These are phyloP conservation scores for Ballota nigra DNA, from an alignment of 257 asterid genomes.

Conservation along the genomic window DNA sequence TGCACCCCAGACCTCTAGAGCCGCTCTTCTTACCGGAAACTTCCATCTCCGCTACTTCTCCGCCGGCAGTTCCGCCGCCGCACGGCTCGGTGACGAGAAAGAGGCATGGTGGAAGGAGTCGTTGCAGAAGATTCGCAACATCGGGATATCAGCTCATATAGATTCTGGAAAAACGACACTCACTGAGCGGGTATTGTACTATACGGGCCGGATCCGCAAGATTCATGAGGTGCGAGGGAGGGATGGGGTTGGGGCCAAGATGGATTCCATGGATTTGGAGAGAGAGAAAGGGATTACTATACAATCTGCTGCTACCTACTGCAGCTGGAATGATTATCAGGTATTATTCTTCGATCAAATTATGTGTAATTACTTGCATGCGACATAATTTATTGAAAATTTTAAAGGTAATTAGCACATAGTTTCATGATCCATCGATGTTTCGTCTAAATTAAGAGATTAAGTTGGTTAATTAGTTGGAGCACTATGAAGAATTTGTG, in stretches of 20 bases:
- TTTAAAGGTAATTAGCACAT: background rate
- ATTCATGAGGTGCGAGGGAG: constrained; percentile 95
- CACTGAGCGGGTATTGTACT: constrained; percentile 82
- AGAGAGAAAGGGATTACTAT: constrained; percentile 98
- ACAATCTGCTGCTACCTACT: constrained; percentile 97
- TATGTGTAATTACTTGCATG: constrained; percentile 2
- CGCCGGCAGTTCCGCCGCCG: constrained; percentile 68
- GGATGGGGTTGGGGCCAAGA: constrained; percentile 98
- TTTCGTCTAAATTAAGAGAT: too few species aligned
- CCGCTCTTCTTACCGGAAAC: constrained; percentile 56
- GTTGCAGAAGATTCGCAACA: constrained; percentile 70
- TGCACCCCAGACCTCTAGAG: constrained; percentile 32
- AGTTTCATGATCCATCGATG: background rate
- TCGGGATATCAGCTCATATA: constrained; percentile 95
- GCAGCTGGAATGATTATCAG: constrained; percentile 94
- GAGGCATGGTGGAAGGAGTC: constrained; percentile 87
- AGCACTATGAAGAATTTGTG: background rate
- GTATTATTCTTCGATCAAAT: constrained; percentile 26
- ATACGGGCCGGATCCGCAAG: constrained; percentile 97
- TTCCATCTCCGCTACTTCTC: constrained; percentile 63
- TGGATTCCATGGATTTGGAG: constrained; percentile 99
- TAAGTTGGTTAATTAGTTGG: background rate
- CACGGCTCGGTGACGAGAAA: constrained; percentile 74
- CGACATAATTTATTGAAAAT: background rate
- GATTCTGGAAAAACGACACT: constrained; percentile 97